Evolutionary conservation across 208 protist species (phyloP).

Genomic region (Borovskyia barvae): DNA sequence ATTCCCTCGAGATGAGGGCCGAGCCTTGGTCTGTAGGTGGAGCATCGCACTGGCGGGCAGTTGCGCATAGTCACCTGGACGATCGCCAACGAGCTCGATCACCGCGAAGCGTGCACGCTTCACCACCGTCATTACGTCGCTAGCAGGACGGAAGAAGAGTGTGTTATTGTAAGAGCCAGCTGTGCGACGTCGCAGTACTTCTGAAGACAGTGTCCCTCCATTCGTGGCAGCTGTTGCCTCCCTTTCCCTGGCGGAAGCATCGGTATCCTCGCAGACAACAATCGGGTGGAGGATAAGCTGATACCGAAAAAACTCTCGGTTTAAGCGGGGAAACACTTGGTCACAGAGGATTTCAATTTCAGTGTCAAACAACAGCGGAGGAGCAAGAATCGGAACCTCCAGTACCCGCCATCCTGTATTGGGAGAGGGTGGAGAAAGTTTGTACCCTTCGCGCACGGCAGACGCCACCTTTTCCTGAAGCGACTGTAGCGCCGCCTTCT

Average conservation of each 20-base stretch:
- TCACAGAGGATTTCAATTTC: slow-evolving; percentile 55
- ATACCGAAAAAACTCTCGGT: slow-evolving; percentile 44
- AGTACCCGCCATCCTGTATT: slow-evolving; percentile 71
- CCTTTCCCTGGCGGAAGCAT: too few species aligned
- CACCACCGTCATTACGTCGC: slow-evolving; percentile 54
- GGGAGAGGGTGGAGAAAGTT: slow-evolving; percentile 30
- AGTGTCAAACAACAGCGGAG: slow-evolving; percentile 74
- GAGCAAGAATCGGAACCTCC: slow-evolving; percentile 75
- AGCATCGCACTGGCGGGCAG: slow-evolving; percentile 49
- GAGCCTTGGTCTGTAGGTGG: slow-evolving; percentile 4
- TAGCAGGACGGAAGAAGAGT: slow-evolving; percentile 35
- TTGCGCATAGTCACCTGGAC: slow-evolving; percentile 63
- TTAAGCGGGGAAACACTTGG: slow-evolving; percentile 68
- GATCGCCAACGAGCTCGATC: slow-evolving; percentile 83
- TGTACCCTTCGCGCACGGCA: slow-evolving; percentile 11
- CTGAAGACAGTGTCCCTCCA: background rate
- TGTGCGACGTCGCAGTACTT: too few species aligned
- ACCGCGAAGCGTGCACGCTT: slow-evolving; percentile 52
- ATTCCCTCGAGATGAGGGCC: background rate
- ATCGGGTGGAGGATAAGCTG: slow-evolving; percentile 45
- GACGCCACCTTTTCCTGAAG: slow-evolving; percentile 6
- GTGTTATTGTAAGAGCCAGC: slow-evolving; percentile 38
- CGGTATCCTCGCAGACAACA: slow-evolving; percentile 24
- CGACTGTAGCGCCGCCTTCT: background rate
- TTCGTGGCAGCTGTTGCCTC: background rate